Percentiles rank a stretch among this genome's conserved stretches.
Evolutionary conservation across 2,329 filamentous ascomycete species (phyloP).

Genomic region (Phialophora expanda): DNA sequence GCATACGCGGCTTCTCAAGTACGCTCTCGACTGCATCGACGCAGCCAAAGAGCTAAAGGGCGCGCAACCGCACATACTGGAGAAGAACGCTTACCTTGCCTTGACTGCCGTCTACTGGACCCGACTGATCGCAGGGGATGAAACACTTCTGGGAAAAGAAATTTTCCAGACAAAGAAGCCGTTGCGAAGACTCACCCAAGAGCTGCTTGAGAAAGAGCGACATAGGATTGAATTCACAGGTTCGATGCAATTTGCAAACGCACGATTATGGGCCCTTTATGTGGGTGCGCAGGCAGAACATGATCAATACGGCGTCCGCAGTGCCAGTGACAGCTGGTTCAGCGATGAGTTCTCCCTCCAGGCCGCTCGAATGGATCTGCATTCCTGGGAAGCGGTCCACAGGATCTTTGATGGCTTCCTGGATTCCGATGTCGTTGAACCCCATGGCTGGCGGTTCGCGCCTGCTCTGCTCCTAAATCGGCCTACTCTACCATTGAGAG

Average conservation of each 20-base stretch:
- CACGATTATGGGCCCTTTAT: slow-evolving; percentile 16
- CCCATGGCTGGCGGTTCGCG: slow-evolving; percentile 9
- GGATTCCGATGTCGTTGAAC: slow-evolving; percentile 13
- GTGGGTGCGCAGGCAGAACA: slow-evolving; percentile 18
- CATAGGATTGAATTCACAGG: slow-evolving; percentile 4
- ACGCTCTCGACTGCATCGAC: slow-evolving; percentile 8
- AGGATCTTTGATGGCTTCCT: slow-evolving; percentile 10
- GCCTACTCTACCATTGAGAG: background rate
- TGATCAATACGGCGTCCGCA: slow-evolving; percentile 1
- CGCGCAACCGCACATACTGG: background rate
- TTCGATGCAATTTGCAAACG: slow-evolving; percentile 18
- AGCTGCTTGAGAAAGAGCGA: slow-evolving; percentile 18
- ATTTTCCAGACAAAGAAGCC: slow-evolving; percentile 17
- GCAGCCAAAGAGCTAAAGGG: slow-evolving; percentile 1
- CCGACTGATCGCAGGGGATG: slow-evolving; percentile 15
- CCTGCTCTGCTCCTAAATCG: slow-evolving; percentile 2
- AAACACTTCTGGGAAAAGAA: slow-evolving; percentile 14
- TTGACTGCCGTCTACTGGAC: slow-evolving; percentile 16
- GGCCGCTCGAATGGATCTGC: slow-evolving; percentile 7
- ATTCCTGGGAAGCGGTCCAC: slow-evolving; percentile 9
- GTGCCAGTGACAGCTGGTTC: slow-evolving; percentile 4
- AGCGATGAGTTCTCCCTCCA: slow-evolving; percentile 11
- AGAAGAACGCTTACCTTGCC: slow-evolving; percentile 22
- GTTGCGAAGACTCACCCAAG: background rate
- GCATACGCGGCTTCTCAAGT: slow-evolving; percentile 13